Base-by-base conservation (phyloP, 371 early-diverging fungal species). In the Cokeromyces recurvatus region DNA sequence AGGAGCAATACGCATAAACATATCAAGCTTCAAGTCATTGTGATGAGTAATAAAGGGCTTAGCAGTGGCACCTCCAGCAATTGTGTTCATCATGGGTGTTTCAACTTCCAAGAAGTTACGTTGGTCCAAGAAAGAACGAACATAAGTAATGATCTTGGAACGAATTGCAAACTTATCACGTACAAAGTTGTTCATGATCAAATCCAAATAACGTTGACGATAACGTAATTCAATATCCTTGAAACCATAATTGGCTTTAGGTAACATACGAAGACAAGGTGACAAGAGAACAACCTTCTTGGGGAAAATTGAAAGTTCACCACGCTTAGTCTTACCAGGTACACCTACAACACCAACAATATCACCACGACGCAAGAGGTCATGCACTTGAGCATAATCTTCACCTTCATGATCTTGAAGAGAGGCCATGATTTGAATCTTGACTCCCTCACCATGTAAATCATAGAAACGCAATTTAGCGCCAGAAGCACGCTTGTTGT, bases 51-150 rank as follows among this genome's bases (percentile, higher is more conserved):
- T 77, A 71, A 99, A 99, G 16, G 99, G 99, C 82, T 95, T 98
- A 55, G 99, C 99, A 34, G 98, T 94, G 46, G 99, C 99, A 55
- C 99, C 99, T 55, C 99, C 99, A 37, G 99, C 96, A 72, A 97
- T 95, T 81, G 88, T 85, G 85, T 95, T 96, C 97, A 99, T 95
- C 94, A 98, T 98, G 43, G 99, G 99, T n/a, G 99, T 99, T 69
- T 99, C 99, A 46, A 99, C 99, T 76, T 99, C 99, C 41, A 99
- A 68, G 84, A 99, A 99, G 36, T 91, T 92, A 42, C 83, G 85
- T 49, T 83, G 70, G 66, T 98, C 95, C 48, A 99, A 78, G 84
- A 91, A 99, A 34, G 84, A 77, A 57, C 99, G 91, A 35, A 99
- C 74, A 66, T 93, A 95, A 66, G 91, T 85, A 66, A 99, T 90